Base-by-base conservation (phyloP, 495 filamentous ascomycete genomes). In the Aspergillus nidulans region DNA sequence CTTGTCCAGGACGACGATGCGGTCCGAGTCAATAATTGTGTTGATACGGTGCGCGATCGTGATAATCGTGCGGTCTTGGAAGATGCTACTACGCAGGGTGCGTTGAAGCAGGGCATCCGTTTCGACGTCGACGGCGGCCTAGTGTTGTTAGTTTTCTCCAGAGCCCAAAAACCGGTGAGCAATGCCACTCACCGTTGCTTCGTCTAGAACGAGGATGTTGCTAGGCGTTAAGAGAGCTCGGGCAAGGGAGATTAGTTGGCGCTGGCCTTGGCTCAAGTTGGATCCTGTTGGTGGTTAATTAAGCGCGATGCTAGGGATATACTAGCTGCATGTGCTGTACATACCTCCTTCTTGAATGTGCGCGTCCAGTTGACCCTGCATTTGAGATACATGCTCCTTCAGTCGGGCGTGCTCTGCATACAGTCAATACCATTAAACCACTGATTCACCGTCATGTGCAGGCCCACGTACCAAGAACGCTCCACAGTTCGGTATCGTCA, bases 11-110 rank as follows among this genome's bases (percentile, higher is more conserved):
- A 97, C 91, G 38, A 96, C 83, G 50, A 97, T 91, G 20, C 90
- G 80, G 69, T 97, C 91, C 24, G 86, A 90, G 71, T 96, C 91
- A 18, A 96, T 82, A 66, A 97, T 96, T 18, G 91, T 97, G 73
- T 97, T 96, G 72, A 99, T 95, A 40, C 94, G 84, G 69, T 98
- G 94, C 45, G 94, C 94, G 64, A 98, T 96, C 1, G 95, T 97
- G 63, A 99, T 91, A 69, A 99, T 97, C 16, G 95, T 99, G 18
- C 92, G 83, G 65, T 97, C 88, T 49, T 82, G 76, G 78, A 97
- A 96, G 65, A 79, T 72, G 55, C 68, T 77, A 67, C 78, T 81
- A 59, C 79, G 73, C 28, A 81, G 59, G 18, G 79, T 81, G 41
- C 72, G 73, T 65, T 81, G 79, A 32, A 97, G 81, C 74, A 96